A percentile compares a stretch with the other conserved stretches of the same genome.
These are phyloP conservation scores for Salix exigua DNA, from an alignment of 345 rosid species.

Conservation along the genomic window DNA sequence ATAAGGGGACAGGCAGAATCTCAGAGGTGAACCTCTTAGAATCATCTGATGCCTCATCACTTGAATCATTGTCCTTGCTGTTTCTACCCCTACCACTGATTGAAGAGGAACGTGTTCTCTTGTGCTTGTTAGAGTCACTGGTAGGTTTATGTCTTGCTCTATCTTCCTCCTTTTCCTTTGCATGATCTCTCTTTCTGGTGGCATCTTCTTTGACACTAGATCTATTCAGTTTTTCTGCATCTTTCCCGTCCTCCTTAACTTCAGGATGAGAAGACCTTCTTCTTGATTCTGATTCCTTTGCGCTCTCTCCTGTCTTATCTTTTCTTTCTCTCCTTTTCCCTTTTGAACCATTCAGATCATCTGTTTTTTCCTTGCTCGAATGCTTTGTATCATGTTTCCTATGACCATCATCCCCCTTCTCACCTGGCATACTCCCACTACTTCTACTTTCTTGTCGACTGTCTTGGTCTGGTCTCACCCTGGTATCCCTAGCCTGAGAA, in stretches of 20 bases:
- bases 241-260: slow-evolving; percentile 51
- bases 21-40: slow-evolving; percentile 54
- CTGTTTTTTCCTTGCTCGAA: slow-evolving; percentile 47
- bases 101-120: slow-evolving; percentile 66
- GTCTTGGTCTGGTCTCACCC: slow-evolving; percentile 33
- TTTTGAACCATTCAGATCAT: slow-evolving; percentile 43
- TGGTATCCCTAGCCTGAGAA: slow-evolving; percentile 37
- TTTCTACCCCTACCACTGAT: slow-evolving; percentile 46
- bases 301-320: slow-evolving; percentile 41
- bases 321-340: slow-evolving; percentile 42
- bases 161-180: slow-evolving; percentile 51
- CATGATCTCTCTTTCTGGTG: slow-evolving; percentile 41
- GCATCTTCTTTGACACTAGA: slow-evolving; percentile 47
- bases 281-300: slow-evolving; percentile 48
- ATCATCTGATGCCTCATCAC: slow-evolving; percentile 66
- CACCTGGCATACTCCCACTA: slow-evolving; percentile 25
- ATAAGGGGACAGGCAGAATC: slow-evolving; percentile 17
- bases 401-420: slow-evolving; percentile 35
- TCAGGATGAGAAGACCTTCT: slow-evolving; percentile 40
- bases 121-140: slow-evolving; percentile 57
- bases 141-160: slow-evolving; percentile 39
- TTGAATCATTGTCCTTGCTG: slow-evolving; percentile 53
- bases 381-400: slow-evolving; percentile 43
- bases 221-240: slow-evolving; percentile 47
- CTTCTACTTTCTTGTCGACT: slow-evolving; percentile 41